Base-by-base conservation (phyloP, 2,329 filamentous ascomycete genomes). In the Alternaria triticina region DNA sequence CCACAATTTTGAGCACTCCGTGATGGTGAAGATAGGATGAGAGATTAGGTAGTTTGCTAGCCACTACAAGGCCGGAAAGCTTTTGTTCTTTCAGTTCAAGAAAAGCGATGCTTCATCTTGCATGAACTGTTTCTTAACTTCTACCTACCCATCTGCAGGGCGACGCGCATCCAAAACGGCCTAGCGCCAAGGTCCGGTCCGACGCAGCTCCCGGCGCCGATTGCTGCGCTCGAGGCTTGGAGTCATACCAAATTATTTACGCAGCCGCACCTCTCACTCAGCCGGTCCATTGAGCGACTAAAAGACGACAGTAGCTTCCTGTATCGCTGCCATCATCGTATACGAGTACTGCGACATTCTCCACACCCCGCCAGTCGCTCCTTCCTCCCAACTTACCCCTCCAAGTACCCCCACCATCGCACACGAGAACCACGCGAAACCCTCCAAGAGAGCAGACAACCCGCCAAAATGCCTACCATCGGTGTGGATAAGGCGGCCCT, bases 401-500 rank as follows among this genome's bases (percentile, higher is more conserved):
- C 74, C 67, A 69, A 68, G 49, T 70, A 74, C 74, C 76, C 76
- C 74, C 77, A 69, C 77, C 70, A 75, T 71, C 50, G 49, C 64
- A 54, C 60, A 47, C 57, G 61, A 54, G 47, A 47, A 40, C 54
- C 59, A 64, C 58, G 60, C 46, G 56, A 36, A 61, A 59, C 51
- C 57, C 45, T 46, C 33, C 50, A 28, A 51, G 46, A 36, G 50
- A 40, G 44, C 28, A 27, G 44, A 23, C 6, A 57, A 22, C 27
- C 43, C 62, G 44, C 79, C 82, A 88, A 80, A 65, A 97, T 97
- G 96, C 96, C 96, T 83, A 99, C 96, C 80, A 97, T 99, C 75
- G 87, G 91, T 74, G 94, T 98, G 74, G 92, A 98, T 86, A 99
- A 98, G 86, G 94, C 94, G 77, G 93, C 91, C 79, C 92, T 99